These are phyloP conservation scores for Casuarina equisetifolia DNA, from an alignment of 306 rosid genomes.

Conservation along the genomic window DNA sequence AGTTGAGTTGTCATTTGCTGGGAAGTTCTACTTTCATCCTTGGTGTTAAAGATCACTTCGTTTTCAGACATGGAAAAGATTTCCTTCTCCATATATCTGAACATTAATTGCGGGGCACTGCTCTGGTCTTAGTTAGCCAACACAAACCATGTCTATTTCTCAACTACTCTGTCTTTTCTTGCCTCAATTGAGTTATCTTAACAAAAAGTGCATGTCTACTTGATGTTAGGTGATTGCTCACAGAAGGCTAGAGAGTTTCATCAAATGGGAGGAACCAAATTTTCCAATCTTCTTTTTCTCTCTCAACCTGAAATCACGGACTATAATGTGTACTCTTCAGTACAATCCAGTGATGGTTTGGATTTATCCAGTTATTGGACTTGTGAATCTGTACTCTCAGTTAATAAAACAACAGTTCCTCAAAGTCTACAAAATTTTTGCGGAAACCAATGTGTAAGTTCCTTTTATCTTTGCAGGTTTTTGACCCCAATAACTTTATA, in stretches of 20 bases:
- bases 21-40: not conserved
- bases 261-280: not conserved
- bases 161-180: too few species aligned
- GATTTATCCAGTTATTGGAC: slow-evolving; percentile 46
- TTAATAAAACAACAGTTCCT: slow-evolving; percentile 27
- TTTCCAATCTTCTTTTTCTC: not conserved
- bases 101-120: not conserved
- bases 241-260: not conserved
- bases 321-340: slow-evolving; percentile 48
- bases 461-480: slow-evolving; percentile 9
- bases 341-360: slow-evolving; percentile 53
- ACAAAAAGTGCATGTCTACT: not conserved
- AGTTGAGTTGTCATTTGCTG: not conserved
- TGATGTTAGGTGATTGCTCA: not conserved
- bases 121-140: not conserved
- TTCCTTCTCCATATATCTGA: not conserved
- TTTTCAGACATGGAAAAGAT: not conserved
- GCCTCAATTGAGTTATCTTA: not conserved
- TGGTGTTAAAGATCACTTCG: not conserved
- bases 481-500: slow-evolving; percentile 24
- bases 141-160: too few species aligned
- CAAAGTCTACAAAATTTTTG: slow-evolving; percentile 27
- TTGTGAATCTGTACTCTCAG: slow-evolving; percentile 45
- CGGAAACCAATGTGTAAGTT: slow-evolving; percentile 47
- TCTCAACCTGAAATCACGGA: slow-evolving; percentile 47